Base-by-base conservation (phyloP, 2,329 filamentous ascomycete species). In the Cordyceps tenuipes region DNA sequence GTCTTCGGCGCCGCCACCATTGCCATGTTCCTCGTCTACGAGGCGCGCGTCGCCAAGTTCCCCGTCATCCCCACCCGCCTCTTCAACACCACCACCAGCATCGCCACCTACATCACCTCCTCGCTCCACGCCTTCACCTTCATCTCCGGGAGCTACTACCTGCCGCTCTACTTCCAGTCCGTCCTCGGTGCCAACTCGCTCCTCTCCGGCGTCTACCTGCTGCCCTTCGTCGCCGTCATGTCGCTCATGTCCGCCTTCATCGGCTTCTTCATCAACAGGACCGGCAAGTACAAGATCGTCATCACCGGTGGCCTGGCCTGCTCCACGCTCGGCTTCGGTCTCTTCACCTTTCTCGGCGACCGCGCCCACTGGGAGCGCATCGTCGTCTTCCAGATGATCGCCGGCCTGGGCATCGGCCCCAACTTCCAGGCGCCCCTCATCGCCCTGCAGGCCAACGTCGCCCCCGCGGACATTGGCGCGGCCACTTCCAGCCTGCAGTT, bases 111-210 rank as follows among this genome's bases (percentile, higher is more conserved):
- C 15, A 72, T 75, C 3, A 77, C 88, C 48, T 86, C 85, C 65
- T 90, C 91, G 73, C 80, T 83, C 63, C 90, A 96, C 70, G 87
- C 87, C 49, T 82, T 87, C 65, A 84, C 88, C 64, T 93, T 93
- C 76, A 91, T 93, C 68, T 83, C 87, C 0, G 84, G 83, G 34
- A 84, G 82, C 63, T 95, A 93, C 77, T 95, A 89, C 75, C 78
- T 95, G 5, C 90, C 90, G 0, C 79, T 96, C 2, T 96, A 95
- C 76, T 93, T 91, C 73, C 90, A 95, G 73, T 82, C 86, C 56
- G 85, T 89, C 56, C 78, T 90, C 48, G 81, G 87, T 54, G 84
- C 84, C 2, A 79, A 81, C 0, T 87, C 90, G 0, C 81, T 92
- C 41, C 75, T 88, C 34, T 89, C 85, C 1, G 90, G 90, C 54